Evolutionary conservation across 1,284 basidiomycete genomes (phyloP), one percentile per base, ranked within the genome.

Genomic region (Singerocomus inundabilis): DNA sequence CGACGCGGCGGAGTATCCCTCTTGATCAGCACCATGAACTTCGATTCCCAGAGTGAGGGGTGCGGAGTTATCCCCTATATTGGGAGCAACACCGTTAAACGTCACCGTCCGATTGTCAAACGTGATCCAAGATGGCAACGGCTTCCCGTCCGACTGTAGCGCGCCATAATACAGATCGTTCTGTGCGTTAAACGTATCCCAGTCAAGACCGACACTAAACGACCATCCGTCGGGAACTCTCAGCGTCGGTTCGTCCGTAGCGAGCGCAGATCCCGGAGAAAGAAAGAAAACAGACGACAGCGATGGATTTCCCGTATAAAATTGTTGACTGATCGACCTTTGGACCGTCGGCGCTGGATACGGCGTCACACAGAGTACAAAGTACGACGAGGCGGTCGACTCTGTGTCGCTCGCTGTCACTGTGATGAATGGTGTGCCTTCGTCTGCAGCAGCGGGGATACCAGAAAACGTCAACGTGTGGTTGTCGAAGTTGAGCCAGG

Each of bases 161-260:
- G 85, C 84, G 7, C 79, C 76, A 61, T 93, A 94, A 66, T 72
- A 90, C 13, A 95, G 54, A 48, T 71, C 67, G 42, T 71, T 70
- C 16, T 64, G 48, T 15, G 78, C 71, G 2, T 63, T 62, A 65
- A 86, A 90, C 2, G 90, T 93, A 44, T 80, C 73, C 52, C 80
- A 75, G 36, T 83, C 72, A 59, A 97, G 84, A 10, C 94, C 95
- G 50, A 98, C 78, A 59, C 91, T 93, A 70, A 96, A 98, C 0
- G 91, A 93, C 93, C 93, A 97, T 28, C 75, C 72, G 2, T 82
- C 80, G 1, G 92, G 93, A 9, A 96, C 79, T 38, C 92, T 78
- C 48, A 97, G 67, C 12, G 81, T 77, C 21, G 88, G 88, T 44
- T 76, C 75, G 15, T 66, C 58, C 13, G 75, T 74, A 16, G 63